Conservation (phyloP, 805 yeast species). For the Candida tibetensis region DNA sequence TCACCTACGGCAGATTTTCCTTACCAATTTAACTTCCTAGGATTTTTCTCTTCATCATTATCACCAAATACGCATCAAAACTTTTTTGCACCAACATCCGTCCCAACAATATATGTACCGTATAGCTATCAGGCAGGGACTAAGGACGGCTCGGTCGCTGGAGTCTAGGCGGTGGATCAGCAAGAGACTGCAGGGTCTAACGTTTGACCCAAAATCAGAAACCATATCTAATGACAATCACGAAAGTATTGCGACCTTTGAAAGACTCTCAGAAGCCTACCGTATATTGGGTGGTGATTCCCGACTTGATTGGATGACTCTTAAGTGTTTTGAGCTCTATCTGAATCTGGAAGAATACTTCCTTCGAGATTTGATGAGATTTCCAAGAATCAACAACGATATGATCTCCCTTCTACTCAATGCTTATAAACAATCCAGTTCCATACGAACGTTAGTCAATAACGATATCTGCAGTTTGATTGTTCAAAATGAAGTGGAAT, state of each 20-base stretch:
- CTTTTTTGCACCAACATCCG: too few species aligned
- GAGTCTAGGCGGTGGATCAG: too few species aligned
- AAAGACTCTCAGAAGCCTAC: slow-evolving; percentile 17
- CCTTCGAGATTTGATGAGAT: slow-evolving; percentile 19
- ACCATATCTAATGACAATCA: background rate
- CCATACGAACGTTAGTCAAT: slow-evolving; percentile 19
- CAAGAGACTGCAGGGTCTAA: background rate
- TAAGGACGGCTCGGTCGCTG: too few species aligned
- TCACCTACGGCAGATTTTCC: too few species aligned
- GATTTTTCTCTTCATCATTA: too few species aligned
- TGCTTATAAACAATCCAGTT: slow-evolving; percentile 15
- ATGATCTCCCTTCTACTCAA: slow-evolving; percentile 15
- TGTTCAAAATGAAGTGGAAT: slow-evolving; percentile 8
- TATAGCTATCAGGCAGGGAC: too few species aligned
- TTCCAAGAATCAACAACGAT: slow-evolving; percentile 16
- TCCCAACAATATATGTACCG: too few species aligned
- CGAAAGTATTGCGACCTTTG: slow-evolving; percentile 1
- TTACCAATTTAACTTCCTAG: too few species aligned
- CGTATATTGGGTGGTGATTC: slow-evolving; percentile 3
- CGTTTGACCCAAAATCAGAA: background rate
- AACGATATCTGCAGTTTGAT: slow-evolving; percentile 15
- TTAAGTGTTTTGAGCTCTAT: slow-evolving; percentile 16
- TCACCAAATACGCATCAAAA: too few species aligned
- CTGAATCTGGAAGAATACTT: slow-evolving; percentile 8
- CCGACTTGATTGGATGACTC: slow-evolving; percentile 12